Conservation (phyloP, 2,329 filamentous ascomycete genomes). For the Sarocladium strictum region DNA sequence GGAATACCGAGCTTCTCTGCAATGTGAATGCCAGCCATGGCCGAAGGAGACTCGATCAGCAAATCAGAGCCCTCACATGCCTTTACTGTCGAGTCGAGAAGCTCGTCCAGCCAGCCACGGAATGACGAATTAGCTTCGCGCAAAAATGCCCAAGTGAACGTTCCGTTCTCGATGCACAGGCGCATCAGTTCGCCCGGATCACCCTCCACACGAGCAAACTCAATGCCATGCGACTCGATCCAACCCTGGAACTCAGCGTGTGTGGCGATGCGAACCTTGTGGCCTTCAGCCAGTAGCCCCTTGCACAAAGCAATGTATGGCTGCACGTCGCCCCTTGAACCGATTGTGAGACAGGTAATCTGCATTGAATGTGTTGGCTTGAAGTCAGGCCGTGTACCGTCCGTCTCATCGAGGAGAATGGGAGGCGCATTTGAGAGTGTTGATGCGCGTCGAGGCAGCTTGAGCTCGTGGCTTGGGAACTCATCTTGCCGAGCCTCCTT, state of each 20-base stretch:
- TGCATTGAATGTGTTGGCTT: conserved; percentile 74
- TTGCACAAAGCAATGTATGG: conserved; percentile 97
- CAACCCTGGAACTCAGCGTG: conserved; percentile 85
- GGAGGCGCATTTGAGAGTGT: conserved; percentile 56
- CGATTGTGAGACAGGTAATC: conserved; percentile 92
- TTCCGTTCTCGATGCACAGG: conserved; percentile 93
- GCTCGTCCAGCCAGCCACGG: conserved; percentile 88
- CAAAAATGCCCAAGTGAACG: conserved; percentile 90
- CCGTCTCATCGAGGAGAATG: conserved; percentile 83
- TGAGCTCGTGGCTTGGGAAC: conserved; percentile 43
- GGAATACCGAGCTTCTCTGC: conserved; percentile 88
- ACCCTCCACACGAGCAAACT: conserved; percentile 81
- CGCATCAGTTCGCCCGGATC: conserved; percentile 93
- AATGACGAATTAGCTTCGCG: conserved; percentile 83
- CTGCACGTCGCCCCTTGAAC: conserved; percentile 91
- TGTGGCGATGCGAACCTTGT: conserved; percentile 81
- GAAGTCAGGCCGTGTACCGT: conserved; percentile 83
- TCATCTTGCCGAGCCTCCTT: conserved; percentile 62
- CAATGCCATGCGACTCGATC: conserved; percentile 89
- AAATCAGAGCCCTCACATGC: conserved; percentile 85
- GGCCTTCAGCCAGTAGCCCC: conserved; percentile 79
- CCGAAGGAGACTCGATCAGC: conserved; percentile 89
- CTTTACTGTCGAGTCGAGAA: conserved; percentile 73
- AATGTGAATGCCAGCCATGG: conserved; percentile 97
- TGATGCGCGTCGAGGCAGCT: conserved; percentile 40